Evolutionary conservation across 805 yeast genomes (phyloP), one percentile per base, ranked within the genome.

Genomic region (Sungouiozyma intestinalis): DNA sequence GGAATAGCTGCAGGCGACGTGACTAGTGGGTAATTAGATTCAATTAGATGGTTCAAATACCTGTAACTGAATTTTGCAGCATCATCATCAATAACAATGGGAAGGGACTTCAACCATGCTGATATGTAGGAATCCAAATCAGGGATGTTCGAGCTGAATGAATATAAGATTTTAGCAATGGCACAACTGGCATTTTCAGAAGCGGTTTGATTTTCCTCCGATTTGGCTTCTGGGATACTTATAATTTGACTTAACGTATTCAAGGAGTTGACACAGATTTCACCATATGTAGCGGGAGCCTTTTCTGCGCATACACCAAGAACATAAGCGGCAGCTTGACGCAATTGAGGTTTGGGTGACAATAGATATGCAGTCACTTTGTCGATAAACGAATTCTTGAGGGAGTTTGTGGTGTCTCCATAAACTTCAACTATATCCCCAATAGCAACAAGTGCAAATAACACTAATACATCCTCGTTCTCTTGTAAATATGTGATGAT

Each of bases 161-260:
- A 64, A 47, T 79, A 83, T 46, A 88, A 70, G 8, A 90, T 76
- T 60, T 85, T 85, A 31, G 97, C 90, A 48, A 92, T 80, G 1
- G 97, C 77, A 3, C 85, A 74, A 45, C 81, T 70, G 11, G 86
- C 81, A 55, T 82, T 83, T 62, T 92, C 98, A 2, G 97, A 87
- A 4, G 97, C 94, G 43, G 74, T 73, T 34, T 84, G 63, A 54
- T 86, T 86, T 44, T 84, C 95, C 35, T 85, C 94, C n/a, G 79
- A 75, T 48, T 84, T 78, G 2, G 95, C 81, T 49, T 85, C 94
- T 6, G 95, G 87, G 18, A 78, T 77, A 33, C 76, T 69, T 16
- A 81, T 74, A 64, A 86, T 74, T 50, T 79, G 79, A 54, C 82
- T 73, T 62, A 92, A 71, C 16, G 85, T 77, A 48, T 79, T 85